phyloP scores from a whole-genome alignment of 176 grass and related monocot species.

The Alloteropsis semialata region DNA sequence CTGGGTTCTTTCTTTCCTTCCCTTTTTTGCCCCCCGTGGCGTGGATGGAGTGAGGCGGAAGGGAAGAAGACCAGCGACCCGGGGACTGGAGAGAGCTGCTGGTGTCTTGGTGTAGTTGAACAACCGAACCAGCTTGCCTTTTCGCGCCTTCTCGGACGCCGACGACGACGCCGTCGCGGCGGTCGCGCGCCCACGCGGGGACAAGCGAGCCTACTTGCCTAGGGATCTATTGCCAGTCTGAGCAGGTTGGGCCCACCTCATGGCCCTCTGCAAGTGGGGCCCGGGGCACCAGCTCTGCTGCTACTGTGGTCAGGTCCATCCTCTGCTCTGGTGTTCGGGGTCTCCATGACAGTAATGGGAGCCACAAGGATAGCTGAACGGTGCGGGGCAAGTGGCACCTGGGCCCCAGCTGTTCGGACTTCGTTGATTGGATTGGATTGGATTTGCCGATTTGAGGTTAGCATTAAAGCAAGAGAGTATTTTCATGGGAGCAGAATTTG shows the following conservation, averaged over 20 bases:
- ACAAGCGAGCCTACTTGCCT: constrained; percentile 3
- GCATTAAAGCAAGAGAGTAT: background rate
- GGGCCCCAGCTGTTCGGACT: constrained; percentile 22
- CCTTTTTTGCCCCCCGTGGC: background rate
- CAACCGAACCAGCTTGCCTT: constrained; percentile 43
- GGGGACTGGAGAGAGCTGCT: background rate
- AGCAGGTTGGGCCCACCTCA: constrained; percentile 16
- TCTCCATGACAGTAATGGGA: constrained; percentile 18
- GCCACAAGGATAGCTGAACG: constrained; percentile 21
- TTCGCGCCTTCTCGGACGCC: background rate
- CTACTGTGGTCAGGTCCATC: background rate
- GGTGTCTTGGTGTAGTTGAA: constrained; percentile 30
- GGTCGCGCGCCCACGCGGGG: background rate
- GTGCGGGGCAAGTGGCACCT: constrained; percentile 21
- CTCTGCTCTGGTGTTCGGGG: background rate
- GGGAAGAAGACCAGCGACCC: constrained; percentile 29
- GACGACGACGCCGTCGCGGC: background rate
- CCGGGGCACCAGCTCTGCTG: constrained; percentile 13
- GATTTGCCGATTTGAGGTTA: background rate
- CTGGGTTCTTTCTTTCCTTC: background rate
- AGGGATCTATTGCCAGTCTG: background rate
- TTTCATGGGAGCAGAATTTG: background rate
- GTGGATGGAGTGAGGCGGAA: constrained; percentile 40
- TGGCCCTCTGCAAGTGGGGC: background rate
- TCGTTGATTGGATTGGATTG: background rate